Conservation (phyloP, 768 basidiomycete species). For the Trichaptum fuscoviolaceum region DNA sequence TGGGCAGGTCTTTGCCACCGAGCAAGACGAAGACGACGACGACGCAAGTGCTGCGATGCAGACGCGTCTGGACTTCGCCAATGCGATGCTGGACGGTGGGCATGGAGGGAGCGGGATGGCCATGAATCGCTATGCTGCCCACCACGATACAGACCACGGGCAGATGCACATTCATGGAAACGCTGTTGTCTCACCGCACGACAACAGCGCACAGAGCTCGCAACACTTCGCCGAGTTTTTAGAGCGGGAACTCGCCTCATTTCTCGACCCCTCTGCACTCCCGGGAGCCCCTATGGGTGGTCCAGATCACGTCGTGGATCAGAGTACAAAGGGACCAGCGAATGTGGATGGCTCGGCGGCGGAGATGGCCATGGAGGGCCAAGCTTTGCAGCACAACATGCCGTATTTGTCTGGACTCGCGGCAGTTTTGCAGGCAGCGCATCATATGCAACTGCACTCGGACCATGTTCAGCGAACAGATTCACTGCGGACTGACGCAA, state of each 20-base stretch:
- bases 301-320: constrained; percentile 33
- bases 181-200: neutral
- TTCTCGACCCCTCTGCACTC: constrained; percentile 60
- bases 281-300: constrained; percentile 57
- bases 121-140: neutral
- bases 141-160: neutral
- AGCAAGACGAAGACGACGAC: neutral
- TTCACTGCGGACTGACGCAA: neutral
- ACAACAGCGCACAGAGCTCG: neutral
- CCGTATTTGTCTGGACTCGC: constrained; percentile 41
- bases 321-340: neutral
- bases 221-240: neutral
- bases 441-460: constrained; percentile 30
- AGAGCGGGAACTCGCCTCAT: constrained; percentile 69
- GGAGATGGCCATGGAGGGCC: constrained; percentile 11
- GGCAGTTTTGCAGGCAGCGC: constrained; percentile 77
- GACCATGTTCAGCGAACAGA: neutral
- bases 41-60: neutral
- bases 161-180: neutral
- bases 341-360: constrained; percentile 20
- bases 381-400: constrained; percentile 26
- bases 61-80: neutral
- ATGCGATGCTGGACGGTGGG: neutral
- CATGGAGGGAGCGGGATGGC: neutral
- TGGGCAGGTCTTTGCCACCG: neutral